Percentiles rank a stretch among this genome's conserved stretches.
phyloP scores from a whole-genome alignment of 2,329 filamentous ascomycete species.

The Fusarium continuum region DNA sequence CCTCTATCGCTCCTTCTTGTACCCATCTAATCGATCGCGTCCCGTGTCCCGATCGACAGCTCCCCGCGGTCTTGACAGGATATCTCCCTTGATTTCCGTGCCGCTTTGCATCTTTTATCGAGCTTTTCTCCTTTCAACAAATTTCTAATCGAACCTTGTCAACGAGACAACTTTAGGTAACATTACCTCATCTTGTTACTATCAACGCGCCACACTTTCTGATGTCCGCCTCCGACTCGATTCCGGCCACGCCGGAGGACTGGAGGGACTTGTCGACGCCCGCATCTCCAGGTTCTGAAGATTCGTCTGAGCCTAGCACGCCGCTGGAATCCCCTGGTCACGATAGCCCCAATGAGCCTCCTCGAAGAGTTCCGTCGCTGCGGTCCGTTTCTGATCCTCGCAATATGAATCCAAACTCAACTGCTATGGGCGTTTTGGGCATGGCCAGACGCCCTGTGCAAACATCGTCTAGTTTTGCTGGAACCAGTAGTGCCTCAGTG shows the following conservation, averaged over 20 bases:
- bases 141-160: not conserved
- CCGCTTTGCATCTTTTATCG: slow-evolving; percentile 13
- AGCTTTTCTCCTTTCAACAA: slow-evolving; percentile 7
- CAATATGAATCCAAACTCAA: slow-evolving; percentile 84
- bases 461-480: slow-evolving; percentile 50
- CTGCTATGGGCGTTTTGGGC: slow-evolving; percentile 79
- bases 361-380: slow-evolving; percentile 65
- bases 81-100: slow-evolving; percentile 33
- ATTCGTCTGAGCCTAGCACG: slow-evolving; percentile 59
- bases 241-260: slow-evolving; percentile 60
- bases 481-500: slow-evolving; percentile 45
- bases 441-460: slow-evolving; percentile 64
- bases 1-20: slow-evolving; percentile 38
- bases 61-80: slow-evolving; percentile 20
- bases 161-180: not conserved
- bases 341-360: slow-evolving; percentile 48
- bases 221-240: slow-evolving; percentile 49
- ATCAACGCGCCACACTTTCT: slow-evolving; percentile 12
- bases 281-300: slow-evolving; percentile 55
- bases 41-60: slow-evolving; percentile 38
- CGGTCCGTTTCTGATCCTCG: slow-evolving; percentile 68
- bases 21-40: slow-evolving; percentile 43
- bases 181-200: not conserved
- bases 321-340: slow-evolving; percentile 55
- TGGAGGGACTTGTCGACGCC: slow-evolving; percentile 50